These are phyloP conservation scores for Globisporangium rhizosaccharum DNA, from an alignment of 352 stramenopile species.

Conservation along the genomic window DNA sequence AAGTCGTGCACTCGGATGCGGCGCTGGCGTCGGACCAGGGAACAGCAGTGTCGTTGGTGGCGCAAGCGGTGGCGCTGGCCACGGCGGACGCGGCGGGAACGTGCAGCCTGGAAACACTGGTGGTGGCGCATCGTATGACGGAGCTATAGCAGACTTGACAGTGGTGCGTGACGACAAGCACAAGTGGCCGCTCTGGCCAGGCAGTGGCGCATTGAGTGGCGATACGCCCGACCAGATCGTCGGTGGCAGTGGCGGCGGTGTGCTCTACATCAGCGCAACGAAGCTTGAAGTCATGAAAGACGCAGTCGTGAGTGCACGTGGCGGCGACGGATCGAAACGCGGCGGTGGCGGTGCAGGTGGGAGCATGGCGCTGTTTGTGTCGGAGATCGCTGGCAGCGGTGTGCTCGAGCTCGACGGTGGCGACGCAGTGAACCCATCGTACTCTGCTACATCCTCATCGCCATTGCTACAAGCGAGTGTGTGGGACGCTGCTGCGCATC, in stretches of 20 bases:
- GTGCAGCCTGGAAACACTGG: slow-evolving; percentile 48
- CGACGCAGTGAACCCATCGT: slow-evolving; percentile 18
- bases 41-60: slow-evolving; percentile 41
- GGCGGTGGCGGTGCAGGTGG: slow-evolving; percentile 72
- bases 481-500: slow-evolving; percentile 20
- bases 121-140: slow-evolving; percentile 40
- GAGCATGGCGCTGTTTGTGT: slow-evolving; percentile 52
- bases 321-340: slow-evolving; percentile 45
- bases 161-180: background rate
- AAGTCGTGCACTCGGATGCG: slow-evolving; percentile 39
- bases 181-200: slow-evolving; percentile 60
- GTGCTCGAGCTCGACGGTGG: slow-evolving; percentile 54
- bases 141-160: slow-evolving; percentile 2
- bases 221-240: slow-evolving; percentile 44
- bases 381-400: slow-evolving; percentile 53
- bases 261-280: slow-evolving; percentile 62
- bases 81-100: slow-evolving; percentile 58
- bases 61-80: slow-evolving; percentile 61
- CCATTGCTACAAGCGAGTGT: slow-evolving; percentile 11
- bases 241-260: slow-evolving; percentile 60
- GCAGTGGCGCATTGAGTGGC: slow-evolving; percentile 50
- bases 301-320: slow-evolving; percentile 43
- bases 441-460: background rate
- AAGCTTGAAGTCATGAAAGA: slow-evolving; percentile 39
- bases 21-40: slow-evolving; percentile 41